Percentiles rank a stretch among this genome's conserved stretches.
Conservation (phyloP, 768 basidiomycete genomes). For the Suillus plorans region DNA sequence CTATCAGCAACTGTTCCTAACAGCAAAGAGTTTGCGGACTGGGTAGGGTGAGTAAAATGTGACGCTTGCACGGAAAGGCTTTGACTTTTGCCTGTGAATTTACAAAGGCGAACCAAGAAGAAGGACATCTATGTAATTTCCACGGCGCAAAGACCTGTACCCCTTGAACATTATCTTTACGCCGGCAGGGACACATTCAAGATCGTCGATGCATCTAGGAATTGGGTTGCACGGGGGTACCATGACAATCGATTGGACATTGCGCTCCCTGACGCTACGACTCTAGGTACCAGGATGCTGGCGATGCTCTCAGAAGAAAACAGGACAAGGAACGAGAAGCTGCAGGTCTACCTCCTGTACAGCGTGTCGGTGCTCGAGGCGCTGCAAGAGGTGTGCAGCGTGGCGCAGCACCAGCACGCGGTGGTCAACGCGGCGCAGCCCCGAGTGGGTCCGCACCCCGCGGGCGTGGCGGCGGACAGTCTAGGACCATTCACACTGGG, state of each 20-base stretch:
- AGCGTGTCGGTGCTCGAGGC: constrained; percentile 80
- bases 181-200: constrained; percentile 92
- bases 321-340: constrained; percentile 99
- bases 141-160: constrained; percentile 93
- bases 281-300: constrained; percentile 83
- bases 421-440: constrained; percentile 52
- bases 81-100: background rate
- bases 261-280: constrained; percentile 8
- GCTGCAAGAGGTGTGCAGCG: constrained; percentile 50
- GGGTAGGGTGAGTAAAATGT: constrained; percentile 81
- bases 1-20: constrained; percentile 98
- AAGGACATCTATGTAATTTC: constrained; percentile 99
- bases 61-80: background rate
- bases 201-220: constrained; percentile 81
- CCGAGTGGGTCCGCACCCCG: constrained; percentile 33
- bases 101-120: constrained; percentile 88
- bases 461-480: constrained; percentile 45
- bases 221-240: constrained; percentile 74
- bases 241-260: constrained; percentile 2
- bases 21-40: constrained; percentile 96
- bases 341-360: constrained; percentile 84
- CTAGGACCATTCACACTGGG: constrained; percentile 61
- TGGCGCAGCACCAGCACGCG: constrained; percentile 49
- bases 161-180: constrained; percentile 95
- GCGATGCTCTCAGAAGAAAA: constrained; percentile 85